Conservation (phyloP, 2,329 filamentous ascomycete genomes). For the Pseudogymnoascus sp. region DNA sequence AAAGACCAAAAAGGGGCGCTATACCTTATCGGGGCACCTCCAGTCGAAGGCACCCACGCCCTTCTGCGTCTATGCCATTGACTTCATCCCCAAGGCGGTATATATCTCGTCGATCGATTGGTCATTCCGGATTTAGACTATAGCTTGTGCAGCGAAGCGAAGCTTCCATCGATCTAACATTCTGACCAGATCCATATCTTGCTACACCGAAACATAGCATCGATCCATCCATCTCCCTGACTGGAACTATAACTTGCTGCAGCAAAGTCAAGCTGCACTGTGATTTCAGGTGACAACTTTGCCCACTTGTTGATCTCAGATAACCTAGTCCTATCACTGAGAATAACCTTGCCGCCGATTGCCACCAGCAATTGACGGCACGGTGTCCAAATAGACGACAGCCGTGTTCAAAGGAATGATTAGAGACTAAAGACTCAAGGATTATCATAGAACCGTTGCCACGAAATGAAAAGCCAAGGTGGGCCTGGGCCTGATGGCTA, state of each 20-base stretch:
- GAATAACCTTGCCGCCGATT: neutral
- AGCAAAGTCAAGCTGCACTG: neutral
- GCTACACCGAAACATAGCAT: neutral
- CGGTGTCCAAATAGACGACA: neutral
- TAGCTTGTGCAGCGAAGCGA: neutral
- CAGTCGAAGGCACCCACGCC: neutral
- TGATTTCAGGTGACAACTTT: neutral
- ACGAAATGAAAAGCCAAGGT: neutral
- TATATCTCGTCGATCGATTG: neutral
- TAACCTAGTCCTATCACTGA: neutral
- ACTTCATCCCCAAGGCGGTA: neutral
- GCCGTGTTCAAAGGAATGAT: neutral
- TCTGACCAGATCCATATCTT: neutral
- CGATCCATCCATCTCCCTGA: neutral
- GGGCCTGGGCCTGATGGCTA: neutral
- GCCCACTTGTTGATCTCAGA: neutral
- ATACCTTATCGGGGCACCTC: neutral
- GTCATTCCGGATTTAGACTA: neutral
- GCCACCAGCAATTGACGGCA: neutral
- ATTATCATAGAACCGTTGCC: neutral
- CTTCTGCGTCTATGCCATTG: neutral
- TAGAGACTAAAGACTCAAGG: neutral
- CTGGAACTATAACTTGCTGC: neutral
- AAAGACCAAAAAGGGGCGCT: neutral
- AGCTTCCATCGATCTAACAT: neutral